These are phyloP conservation scores for Hyphopichia buzzinii DNA, from an alignment of 1,139 yeast species.

Conservation along the genomic window DNA sequence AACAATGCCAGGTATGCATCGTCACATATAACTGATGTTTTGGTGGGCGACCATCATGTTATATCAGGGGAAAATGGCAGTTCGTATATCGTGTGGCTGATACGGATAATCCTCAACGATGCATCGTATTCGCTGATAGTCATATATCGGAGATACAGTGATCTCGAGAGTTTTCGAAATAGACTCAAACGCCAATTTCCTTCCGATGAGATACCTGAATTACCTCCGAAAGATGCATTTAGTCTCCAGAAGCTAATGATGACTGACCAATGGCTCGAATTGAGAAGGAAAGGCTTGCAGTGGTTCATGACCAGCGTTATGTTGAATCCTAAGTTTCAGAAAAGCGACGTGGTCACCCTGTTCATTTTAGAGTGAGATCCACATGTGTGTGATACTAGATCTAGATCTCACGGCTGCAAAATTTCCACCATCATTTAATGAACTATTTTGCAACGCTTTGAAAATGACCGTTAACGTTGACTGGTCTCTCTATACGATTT, in stretches of 20 bases:
- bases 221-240: slow-evolving; percentile 64
- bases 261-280: slow-evolving; percentile 51
- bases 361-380: slow-evolving; percentile 37
- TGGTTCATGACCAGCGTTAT: slow-evolving; percentile 69
- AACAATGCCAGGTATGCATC: slow-evolving; percentile 25
- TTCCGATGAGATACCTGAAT: slow-evolving; percentile 47
- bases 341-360: slow-evolving; percentile 43
- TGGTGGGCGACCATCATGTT: slow-evolving; percentile 39
- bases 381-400: no score
- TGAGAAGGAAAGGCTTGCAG: slow-evolving; percentile 66
- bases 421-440: no score
- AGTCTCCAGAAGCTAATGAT: slow-evolving; percentile 48
- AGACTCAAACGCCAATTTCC: slow-evolving; percentile 41
- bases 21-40: slow-evolving; percentile 35
- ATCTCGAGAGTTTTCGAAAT: slow-evolving; percentile 51
- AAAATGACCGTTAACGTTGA: no score
- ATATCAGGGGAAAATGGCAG: slow-evolving; percentile 36
- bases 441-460: no score
- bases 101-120: slow-evolving; percentile 43
- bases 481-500: no score
- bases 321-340: slow-evolving; percentile 60
- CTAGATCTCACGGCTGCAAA: no score
- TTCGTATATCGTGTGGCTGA: slow-evolving; percentile 48
- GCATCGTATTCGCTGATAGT: slow-evolving; percentile 47
- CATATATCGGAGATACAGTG: slow-evolving; percentile 63